A percentile compares a stretch with the other conserved stretches of the same genome.
These are phyloP conservation scores for Cetraspora pellucida DNA, from an alignment of 192 early-diverging fungal genomes.

Conservation along the genomic window DNA sequence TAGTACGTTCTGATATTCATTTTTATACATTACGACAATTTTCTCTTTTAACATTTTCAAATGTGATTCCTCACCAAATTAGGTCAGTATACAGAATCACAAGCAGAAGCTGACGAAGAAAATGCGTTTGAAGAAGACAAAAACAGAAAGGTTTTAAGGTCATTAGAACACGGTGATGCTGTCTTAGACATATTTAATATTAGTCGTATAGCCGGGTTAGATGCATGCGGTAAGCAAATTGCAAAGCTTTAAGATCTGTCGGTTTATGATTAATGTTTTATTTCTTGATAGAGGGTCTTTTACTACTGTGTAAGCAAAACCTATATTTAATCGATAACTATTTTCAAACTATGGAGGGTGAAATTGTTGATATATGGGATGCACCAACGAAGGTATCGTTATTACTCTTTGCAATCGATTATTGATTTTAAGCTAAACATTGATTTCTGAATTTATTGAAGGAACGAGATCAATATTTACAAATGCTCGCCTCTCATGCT, in stretches of 20 bases:
- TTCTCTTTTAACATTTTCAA: background rate
- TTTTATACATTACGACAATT: background rate
- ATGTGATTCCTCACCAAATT: background rate
- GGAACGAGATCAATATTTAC: conserved; percentile 62
- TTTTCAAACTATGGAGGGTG: conserved; percentile 62
- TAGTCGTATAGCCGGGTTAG: conserved; percentile 66
- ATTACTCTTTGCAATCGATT: background rate
- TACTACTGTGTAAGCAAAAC: conserved; percentile 69
- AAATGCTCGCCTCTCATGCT: conserved; percentile 55
- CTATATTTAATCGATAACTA: conserved; percentile 77
- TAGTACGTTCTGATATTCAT: background rate
- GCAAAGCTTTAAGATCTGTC: background rate
- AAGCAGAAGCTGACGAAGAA: conserved; percentile 46
- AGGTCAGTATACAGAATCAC: conserved; percentile 31
- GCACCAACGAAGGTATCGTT: conserved; percentile 52
- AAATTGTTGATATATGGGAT: conserved; percentile 73
- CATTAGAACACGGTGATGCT: conserved; percentile 69
- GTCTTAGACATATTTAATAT: conserved; percentile 73
- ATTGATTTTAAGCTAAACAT: background rate
- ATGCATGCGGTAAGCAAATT: conserved; percentile 58
- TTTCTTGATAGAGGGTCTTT: conserved; percentile 57
- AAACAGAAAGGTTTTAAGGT: conserved; percentile 68
- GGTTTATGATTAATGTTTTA: background rate
- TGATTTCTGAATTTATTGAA: conserved; percentile 2
- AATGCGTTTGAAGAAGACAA: conserved; percentile 66